phyloP scores from a whole-genome alignment of 2,329 filamentous ascomycete genomes.

The Sclerotinia minor region DNA sequence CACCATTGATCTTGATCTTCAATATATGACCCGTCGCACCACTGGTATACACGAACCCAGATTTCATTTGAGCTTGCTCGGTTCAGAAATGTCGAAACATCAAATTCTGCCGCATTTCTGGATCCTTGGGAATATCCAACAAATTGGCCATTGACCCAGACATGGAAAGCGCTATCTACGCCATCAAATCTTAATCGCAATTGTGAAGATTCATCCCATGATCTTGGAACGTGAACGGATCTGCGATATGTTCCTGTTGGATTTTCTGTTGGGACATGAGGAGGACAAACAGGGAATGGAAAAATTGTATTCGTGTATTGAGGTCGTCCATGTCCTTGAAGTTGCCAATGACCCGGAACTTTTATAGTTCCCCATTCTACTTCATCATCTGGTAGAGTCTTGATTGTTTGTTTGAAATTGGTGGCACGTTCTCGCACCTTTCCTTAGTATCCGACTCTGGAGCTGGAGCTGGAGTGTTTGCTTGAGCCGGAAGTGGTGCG shows the following conservation, averaged over 20 bases:
- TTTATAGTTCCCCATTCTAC: slow-evolving; percentile 44
- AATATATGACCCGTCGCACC: slow-evolving; percentile 67
- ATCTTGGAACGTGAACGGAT: slow-evolving; percentile 49
- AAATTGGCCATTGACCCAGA: slow-evolving; percentile 64
- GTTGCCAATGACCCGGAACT: slow-evolving; percentile 70
- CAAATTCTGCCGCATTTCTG: slow-evolving; percentile 69
- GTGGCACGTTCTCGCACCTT: not conserved
- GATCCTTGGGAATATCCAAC: slow-evolving; percentile 70
- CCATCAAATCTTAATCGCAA: slow-evolving; percentile 68
- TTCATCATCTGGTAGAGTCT: slow-evolving; percentile 1
- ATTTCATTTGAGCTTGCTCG: slow-evolving; percentile 53
- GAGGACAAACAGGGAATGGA: slow-evolving; percentile 65
- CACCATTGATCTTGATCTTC: slow-evolving; percentile 70
- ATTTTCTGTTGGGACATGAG: slow-evolving; percentile 55
- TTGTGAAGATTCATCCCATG: slow-evolving; percentile 48
- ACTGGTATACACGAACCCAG: slow-evolving; percentile 68
- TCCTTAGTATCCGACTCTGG: slow-evolving; percentile 7
- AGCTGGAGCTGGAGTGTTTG: slow-evolving; percentile 14
- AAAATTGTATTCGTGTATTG: slow-evolving; percentile 67
- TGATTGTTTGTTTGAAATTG: not conserved
- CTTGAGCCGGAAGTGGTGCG: slow-evolving; percentile 43
- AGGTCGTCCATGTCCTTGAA: slow-evolving; percentile 65
- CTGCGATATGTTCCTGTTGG: slow-evolving; percentile 55
- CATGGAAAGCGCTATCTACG: slow-evolving; percentile 69
- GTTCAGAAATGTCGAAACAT: slow-evolving; percentile 56